These are phyloP conservation scores for Cutaneotrichosporon sp. DNA, from an alignment of 1,284 basidiomycete species.

Conservation along the genomic window DNA sequence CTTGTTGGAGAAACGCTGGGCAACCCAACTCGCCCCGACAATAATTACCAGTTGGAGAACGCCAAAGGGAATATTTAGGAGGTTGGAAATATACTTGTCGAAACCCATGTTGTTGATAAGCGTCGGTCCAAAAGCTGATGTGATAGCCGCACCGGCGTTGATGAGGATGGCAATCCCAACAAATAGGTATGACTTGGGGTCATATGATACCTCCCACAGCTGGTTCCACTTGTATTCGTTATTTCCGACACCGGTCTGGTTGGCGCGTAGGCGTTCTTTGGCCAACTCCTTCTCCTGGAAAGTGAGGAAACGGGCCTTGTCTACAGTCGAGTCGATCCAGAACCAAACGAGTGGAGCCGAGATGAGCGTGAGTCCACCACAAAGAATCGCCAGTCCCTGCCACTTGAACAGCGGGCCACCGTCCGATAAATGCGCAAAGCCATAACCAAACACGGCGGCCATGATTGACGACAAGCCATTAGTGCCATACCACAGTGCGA, in stretches of 20 bases:
- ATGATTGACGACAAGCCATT: constrained; percentile 45
- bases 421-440: constrained; percentile 18
- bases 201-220: constrained; percentile 47
- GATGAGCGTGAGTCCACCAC: constrained; percentile 47
- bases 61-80: constrained; percentile 55
- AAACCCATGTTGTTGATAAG: constrained; percentile 34
- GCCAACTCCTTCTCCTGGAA: constrained; percentile 50
- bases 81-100: constrained; percentile 33
- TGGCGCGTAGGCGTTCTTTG: constrained; percentile 53
- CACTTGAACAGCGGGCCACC: constrained; percentile 37
- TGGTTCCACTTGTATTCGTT: constrained; percentile 52
- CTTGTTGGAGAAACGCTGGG: constrained; percentile 43
- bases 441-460: constrained; percentile 30
- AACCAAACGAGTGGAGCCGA: constrained; percentile 46
- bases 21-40: constrained; percentile 39
- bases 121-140: constrained; percentile 38
- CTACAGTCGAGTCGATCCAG: constrained; percentile 45
- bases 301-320: constrained; percentile 49
- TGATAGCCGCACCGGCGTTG: constrained; percentile 47
- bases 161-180: constrained; percentile 44
- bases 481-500: constrained; percentile 50
- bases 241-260: constrained; percentile 50
- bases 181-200: constrained; percentile 50
- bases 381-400: constrained; percentile 52
- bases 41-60: constrained; percentile 44